Evolutionary conservation across 106 monocot species (phyloP), one percentile per base, ranked within the genome.

Genomic region (Dendrobium nobile): DNA sequence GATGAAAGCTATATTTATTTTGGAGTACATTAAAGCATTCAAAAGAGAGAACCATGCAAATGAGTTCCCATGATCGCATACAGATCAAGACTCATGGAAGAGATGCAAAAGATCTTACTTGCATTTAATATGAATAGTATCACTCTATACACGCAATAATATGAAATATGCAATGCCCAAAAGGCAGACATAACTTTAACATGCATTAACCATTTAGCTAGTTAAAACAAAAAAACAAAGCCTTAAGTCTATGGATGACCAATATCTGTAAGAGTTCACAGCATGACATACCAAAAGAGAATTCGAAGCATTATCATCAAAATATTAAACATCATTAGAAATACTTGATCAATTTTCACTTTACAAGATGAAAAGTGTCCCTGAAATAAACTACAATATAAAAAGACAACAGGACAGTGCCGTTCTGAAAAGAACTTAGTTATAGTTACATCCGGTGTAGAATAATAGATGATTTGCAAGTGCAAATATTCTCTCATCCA

Each of bases 221-320:
- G n/a, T 65, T 65, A 65, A 65, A 65, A 65, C 65, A n/a, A 26
- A 65, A 65, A 65, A 24, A n/a, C 22, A 65, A 65, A 65, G 24
- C 65, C 24, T 17, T 24, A 26, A 65, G 22, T 61, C 26, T 56
- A 56, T 56, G 45, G 19, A 55, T 56, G 18, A 56, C 55, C 19
- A 19, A 56, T 56, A 56, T 16, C 61, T 61, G 61, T 3, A 22
- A 22, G 61, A 61, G 31, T 68, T 68, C 68, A 68, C 31, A 68
- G 2, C 68, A 61, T 4, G n/a, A 61, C 61, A 61, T 20, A 65
- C 17, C 22, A 10, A 68, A 68, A 68, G 3, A 33, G 4, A 31
- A 28, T 68, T 68, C 13, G 4, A 68, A 31, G 28, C 7, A 33
- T 26, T 31, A 68, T 68, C 31, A 68, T 68, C 68, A 9, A 68